A percentile compares a stretch with the other conserved stretches of the same genome.
Conservation (phyloP, 805 yeast species). For the Pichia membranifaciens region DNA sequence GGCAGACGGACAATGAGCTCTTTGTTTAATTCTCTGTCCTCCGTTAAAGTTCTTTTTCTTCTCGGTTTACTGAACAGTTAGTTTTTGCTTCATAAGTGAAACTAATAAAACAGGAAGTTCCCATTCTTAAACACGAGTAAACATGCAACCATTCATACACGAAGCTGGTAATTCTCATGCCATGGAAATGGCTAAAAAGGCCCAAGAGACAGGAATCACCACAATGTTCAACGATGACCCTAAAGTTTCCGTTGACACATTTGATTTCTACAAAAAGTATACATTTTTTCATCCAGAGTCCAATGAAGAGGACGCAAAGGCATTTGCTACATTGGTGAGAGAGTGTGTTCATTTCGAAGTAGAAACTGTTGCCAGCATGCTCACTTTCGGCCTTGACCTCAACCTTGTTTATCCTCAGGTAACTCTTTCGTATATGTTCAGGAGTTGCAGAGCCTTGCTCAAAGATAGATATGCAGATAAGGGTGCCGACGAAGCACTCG, state of each 20-base stretch:
- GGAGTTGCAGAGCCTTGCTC: slow-evolving; percentile 8
- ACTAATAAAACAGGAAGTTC: too few relatives aligned
- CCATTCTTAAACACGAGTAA: too few relatives aligned
- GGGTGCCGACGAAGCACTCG: slow-evolving; percentile 6
- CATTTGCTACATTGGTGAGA: slow-evolving; percentile 13
- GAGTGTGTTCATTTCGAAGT: slow-evolving; percentile 17
- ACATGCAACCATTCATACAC: slow-evolving; percentile 14
- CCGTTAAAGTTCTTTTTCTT: too few relatives aligned
- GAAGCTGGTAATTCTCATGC: slow-evolving; percentile 11
- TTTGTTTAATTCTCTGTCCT: not conserved
- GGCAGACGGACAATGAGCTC: not conserved
- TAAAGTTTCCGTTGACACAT: slow-evolving; percentile 10
- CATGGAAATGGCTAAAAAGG: slow-evolving; percentile 10
- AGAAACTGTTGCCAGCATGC: slow-evolving; percentile 15
- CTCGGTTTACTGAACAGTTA: too few relatives aligned
- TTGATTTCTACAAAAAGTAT: slow-evolving; percentile 9
- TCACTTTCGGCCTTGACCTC: slow-evolving; percentile 13
- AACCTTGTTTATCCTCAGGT: slow-evolving; percentile 10
- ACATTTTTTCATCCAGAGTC: slow-evolving; percentile 11
- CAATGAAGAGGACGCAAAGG: slow-evolving; percentile 6
- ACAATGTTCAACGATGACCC: slow-evolving; percentile 16
- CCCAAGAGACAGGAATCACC: slow-evolving; percentile 9
- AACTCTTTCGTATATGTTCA: slow-evolving; percentile 9
- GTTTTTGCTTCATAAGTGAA: too few relatives aligned
- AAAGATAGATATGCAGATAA: slow-evolving; percentile 5